Evolutionary conservation across 192 early-diverging fungal species (phyloP).

Genomic region (Lunasporangiospora selenospora): DNA sequence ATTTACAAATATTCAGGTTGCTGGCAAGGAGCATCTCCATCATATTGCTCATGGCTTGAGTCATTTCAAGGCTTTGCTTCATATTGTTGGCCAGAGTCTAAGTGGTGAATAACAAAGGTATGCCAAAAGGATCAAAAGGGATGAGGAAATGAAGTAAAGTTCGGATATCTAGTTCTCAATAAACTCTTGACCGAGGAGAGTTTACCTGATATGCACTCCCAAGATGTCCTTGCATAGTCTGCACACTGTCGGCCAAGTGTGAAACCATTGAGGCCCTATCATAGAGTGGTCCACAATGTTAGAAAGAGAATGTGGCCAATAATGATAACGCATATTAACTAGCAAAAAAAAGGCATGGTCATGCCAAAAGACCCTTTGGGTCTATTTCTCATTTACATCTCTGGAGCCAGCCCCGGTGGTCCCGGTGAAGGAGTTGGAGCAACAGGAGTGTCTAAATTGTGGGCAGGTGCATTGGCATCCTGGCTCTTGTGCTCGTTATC

Average conservation of each 20-base stretch:
- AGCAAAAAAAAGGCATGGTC: not conserved
- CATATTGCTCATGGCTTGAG: slow-evolving; percentile 49
- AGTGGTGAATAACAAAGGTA: too few species aligned
- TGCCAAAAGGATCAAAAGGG: too few species aligned
- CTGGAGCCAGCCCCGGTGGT: not conserved
- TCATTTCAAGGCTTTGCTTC: slow-evolving; percentile 51
- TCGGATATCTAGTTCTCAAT: too few species aligned
- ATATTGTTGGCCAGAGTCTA: slow-evolving; percentile 48
- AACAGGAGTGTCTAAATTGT: too few species aligned
- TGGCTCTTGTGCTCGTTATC: too few species aligned
- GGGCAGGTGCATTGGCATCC: too few species aligned
- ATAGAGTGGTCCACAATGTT: too few species aligned
- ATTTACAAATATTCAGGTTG: slow-evolving; percentile 44
- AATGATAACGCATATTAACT: too few species aligned
- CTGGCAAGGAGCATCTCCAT: slow-evolving; percentile 45
- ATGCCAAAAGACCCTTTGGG: not conserved
- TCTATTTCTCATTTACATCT: not conserved
- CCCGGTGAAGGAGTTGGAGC: too few species aligned
- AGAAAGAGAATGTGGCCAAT: too few species aligned
- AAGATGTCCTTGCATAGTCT: slow-evolving; percentile 32
- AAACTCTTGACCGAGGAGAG: too few species aligned
- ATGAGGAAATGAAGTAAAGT: too few species aligned
- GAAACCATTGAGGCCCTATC: slow-evolving; percentile 25
- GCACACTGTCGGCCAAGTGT: slow-evolving; percentile 22
- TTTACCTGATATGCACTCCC: slow-evolving; percentile 37